These are phyloP conservation scores for Cetradonia linearis DNA, from an alignment of 495 filamentous ascomycete genomes.

Conservation along the genomic window DNA sequence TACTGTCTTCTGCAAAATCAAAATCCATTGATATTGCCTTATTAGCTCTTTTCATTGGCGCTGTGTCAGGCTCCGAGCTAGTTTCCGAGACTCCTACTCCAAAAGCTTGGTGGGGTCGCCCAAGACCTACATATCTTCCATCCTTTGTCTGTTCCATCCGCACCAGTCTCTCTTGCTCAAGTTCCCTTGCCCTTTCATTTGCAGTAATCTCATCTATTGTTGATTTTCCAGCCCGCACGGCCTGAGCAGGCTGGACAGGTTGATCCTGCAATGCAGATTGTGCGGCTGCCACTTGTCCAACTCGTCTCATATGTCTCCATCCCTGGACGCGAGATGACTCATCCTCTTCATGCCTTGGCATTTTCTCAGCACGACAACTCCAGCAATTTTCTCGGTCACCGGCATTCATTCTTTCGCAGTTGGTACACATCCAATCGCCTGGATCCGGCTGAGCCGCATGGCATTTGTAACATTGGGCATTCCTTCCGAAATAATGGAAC, in stretches of 20 bases:
- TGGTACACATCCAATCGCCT: neutral
- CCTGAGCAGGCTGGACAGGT: neutral
- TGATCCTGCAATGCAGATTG: neutral
- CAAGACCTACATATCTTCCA: conserved; percentile 16
- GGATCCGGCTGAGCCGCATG: neutral
- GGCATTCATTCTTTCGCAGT: neutral
- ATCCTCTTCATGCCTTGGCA: neutral
- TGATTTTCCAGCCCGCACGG: too few species aligned
- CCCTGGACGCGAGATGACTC: neutral
- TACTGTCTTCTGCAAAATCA: neutral
- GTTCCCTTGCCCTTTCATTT: conserved; percentile 2
- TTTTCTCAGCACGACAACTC: conserved; percentile 2
- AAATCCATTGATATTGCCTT: neutral
- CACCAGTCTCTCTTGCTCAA: conserved; percentile 13
- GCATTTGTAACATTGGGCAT: neutral
- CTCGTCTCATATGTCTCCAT: conserved; percentile 16
- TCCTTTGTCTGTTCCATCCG: conserved; percentile 14
- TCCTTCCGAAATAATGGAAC: neutral
- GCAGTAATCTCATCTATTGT: neutral
- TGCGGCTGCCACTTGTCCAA: neutral
- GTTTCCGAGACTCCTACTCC: neutral
- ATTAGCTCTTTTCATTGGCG: neutral
- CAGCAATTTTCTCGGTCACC: conserved; percentile 2
- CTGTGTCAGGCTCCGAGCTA: neutral
- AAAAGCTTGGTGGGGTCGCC: neutral